Evolutionary conservation across 2,329 filamentous ascomycete species (phyloP), one percentile per base, ranked within the genome.

Genomic region (Pseudocercospora vitis): DNA sequence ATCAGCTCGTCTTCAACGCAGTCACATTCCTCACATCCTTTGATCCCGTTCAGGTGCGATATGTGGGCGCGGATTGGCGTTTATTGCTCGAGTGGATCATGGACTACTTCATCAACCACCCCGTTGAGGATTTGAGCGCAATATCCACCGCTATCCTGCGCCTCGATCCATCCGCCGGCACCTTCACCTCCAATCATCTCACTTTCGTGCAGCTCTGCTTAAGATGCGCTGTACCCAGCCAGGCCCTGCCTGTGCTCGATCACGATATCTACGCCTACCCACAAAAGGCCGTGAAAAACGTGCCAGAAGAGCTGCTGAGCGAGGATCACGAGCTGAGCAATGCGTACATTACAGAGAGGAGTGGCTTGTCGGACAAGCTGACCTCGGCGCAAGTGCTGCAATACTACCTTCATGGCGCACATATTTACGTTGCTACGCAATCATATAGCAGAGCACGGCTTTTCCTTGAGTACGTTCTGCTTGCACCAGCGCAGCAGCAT

Each of bases 211-310:
- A 76, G 35, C 68, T 85, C 8, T 86, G 86, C 39, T 63, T 81
- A 45, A 74, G 80, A 48, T 77, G 78, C 26, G 72, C 80, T 60
- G 72, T 72, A 32, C 80, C 82, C 53, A 74, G 76, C 11, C 76
- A 78, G 19, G 83, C 80, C 2, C 72, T 87, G 4, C 78, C 78
- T 3, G 76, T 89, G 7, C 73, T 91, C 23, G 79, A 87, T 61
- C 83, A 81, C 55, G 77, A 81, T 49, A 83, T 89, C 53, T 78
- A 87, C 55, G 86, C 84, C 61, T 85, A 84, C 55, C 85, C 87
- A 0, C 74, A 68, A 4, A 58, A 61, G 14, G 48, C 57, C 3
- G 37, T 58, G 14, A 68, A 67, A 54, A 65, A 63, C 26, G 66
- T 71, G 18, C 71, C 75, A 37, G 72, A 72, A 46, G 73, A 72